Evolutionary conservation across 1,284 basidiomycete species (phyloP).

Genomic region (Athelia psychrophila): DNA sequence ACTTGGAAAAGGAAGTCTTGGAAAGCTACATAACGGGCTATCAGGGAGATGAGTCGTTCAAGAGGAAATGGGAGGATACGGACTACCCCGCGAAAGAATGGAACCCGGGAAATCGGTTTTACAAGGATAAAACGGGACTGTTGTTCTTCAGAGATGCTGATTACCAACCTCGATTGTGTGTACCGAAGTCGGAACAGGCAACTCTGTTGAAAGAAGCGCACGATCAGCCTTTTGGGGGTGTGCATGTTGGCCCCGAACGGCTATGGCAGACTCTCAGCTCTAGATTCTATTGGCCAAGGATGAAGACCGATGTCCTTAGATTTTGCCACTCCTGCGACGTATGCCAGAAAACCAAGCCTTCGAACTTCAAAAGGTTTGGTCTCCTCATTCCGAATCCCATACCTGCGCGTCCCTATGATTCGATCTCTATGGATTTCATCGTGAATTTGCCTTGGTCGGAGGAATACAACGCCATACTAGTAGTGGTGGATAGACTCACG

Average conservation of each 20-base stretch:
- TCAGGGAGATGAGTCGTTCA: neutral
- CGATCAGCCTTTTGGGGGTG: conserved; percentile 6
- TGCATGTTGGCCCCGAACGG: conserved; percentile 9
- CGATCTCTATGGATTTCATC: conserved; percentile 45
- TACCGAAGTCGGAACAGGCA: conserved; percentile 7
- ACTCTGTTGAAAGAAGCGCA: conserved; percentile 9
- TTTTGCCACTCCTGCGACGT: conserved; percentile 30
- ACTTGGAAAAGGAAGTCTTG: neutral
- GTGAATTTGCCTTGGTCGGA: conserved; percentile 33
- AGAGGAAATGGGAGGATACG: neutral
- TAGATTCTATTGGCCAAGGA: conserved; percentile 31
- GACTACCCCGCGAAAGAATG: neutral
- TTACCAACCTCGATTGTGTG: conserved; percentile 14
- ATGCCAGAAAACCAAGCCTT: conserved; percentile 37
- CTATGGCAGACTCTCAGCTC: conserved; percentile 12
- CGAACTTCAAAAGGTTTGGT: conserved; percentile 25
- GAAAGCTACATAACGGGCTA: neutral
- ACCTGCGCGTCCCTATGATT: conserved; percentile 34
- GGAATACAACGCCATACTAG: conserved; percentile 32
- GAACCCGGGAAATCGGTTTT: conserved; percentile 9
- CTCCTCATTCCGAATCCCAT: conserved; percentile 33
- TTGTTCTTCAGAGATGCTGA: conserved; percentile 21
- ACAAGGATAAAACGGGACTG: conserved; percentile 10
- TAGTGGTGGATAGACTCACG: conserved; percentile 35
- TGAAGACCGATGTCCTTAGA: conserved; percentile 22